Base-by-base conservation (phyloP, 192 early-diverging fungal genomes). In the Dispira parvispora region DNA sequence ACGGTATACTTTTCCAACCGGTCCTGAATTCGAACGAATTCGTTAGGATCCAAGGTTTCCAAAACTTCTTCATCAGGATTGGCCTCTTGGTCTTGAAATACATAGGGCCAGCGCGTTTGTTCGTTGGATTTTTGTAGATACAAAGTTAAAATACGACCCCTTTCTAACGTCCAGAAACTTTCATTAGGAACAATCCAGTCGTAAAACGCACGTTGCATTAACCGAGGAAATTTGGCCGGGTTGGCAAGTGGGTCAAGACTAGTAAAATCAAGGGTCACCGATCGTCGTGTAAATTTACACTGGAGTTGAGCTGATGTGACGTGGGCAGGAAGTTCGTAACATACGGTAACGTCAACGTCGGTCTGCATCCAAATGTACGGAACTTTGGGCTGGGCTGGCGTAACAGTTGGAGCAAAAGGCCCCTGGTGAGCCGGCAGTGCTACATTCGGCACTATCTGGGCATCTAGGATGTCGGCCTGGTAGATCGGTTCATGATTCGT, bases 281-380 rank as follows among this genome's bases (percentile, higher is more conserved):
- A 71, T 8, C 75, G 57, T 23, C 71, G 68, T 11, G 74, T 70
- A 45, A 87, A 72, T 49, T 74, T 74, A 72, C 85, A 89, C 21
- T 63, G 44, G 45, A 89, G 70, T 52, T 81, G 82, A 0, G 67
- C 68, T 6, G 80, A 77, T 11, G 68, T 70, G 28, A 83, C 76
- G 23, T 68, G 64, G 2, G 23, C 54, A 1, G 84, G 83, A 20
- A 89, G 65, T 32, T 75, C 65, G 42, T 86, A 80, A 52, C 74
- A 75, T 27, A 89, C 64, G 0, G 83, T 84, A 52, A 89, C 71
- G 44, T 89, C 87, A 11, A 70, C 70, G 9, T 72, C 62, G 6
- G 81, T 79, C 46, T 89, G 87, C 3, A 69, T 81, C 87, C 87
- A 89, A 62, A 78, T 74, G 67, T 89, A 89, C 5, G 69, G 74